These are phyloP conservation scores for Quambalaria eucalypti DNA, from an alignment of 1,284 basidiomycete genomes.

Conservation along the genomic window DNA sequence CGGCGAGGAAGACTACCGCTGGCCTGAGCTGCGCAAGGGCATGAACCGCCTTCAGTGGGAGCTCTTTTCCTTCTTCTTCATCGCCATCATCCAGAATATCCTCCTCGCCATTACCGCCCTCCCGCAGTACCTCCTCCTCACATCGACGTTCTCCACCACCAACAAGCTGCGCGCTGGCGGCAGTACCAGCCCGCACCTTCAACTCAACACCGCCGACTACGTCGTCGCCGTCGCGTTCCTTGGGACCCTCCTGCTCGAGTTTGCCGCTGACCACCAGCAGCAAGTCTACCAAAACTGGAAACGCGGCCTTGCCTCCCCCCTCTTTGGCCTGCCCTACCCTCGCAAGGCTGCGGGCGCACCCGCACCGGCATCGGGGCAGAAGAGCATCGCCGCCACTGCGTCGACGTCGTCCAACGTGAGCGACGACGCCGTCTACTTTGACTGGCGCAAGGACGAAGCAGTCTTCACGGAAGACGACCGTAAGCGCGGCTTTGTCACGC, in stretches of 20 bases:
- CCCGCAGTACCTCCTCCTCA: slow-evolving; percentile 55
- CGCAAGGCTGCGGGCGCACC: no score
- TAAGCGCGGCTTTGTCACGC: slow-evolving; percentile 72
- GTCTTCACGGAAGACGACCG: slow-evolving; percentile 51
- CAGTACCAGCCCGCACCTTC: slow-evolving; percentile 41
- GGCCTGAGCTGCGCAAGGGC: slow-evolving; percentile 64
- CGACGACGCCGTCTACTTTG: slow-evolving; percentile 2
- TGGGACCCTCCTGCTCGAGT: slow-evolving; percentile 60
- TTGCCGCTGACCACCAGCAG: slow-evolving; percentile 81
- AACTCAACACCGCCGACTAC: slow-evolving; percentile 59
- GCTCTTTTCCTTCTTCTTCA: slow-evolving; percentile 69
- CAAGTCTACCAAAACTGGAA: slow-evolving; percentile 73
- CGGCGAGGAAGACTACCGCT: slow-evolving; percentile 82
- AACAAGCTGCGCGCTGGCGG: slow-evolving; percentile 48
- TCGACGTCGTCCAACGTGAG: not conserved
- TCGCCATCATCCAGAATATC: slow-evolving; percentile 67
- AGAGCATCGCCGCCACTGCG: not conserved
- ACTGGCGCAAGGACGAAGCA: not conserved
- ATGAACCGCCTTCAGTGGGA: slow-evolving; percentile 66
- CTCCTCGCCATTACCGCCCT: slow-evolving; percentile 57
- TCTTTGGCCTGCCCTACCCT: slow-evolving; percentile 9
- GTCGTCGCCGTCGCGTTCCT: slow-evolving; percentile 58
- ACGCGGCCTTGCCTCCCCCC: slow-evolving; percentile 47
- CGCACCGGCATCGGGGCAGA: no score
- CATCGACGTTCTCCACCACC: slow-evolving; percentile 16